These are phyloP conservation scores for Xylariaceae sp. DNA, from an alignment of 2,329 filamentous ascomycete genomes.

Conservation along the genomic window DNA sequence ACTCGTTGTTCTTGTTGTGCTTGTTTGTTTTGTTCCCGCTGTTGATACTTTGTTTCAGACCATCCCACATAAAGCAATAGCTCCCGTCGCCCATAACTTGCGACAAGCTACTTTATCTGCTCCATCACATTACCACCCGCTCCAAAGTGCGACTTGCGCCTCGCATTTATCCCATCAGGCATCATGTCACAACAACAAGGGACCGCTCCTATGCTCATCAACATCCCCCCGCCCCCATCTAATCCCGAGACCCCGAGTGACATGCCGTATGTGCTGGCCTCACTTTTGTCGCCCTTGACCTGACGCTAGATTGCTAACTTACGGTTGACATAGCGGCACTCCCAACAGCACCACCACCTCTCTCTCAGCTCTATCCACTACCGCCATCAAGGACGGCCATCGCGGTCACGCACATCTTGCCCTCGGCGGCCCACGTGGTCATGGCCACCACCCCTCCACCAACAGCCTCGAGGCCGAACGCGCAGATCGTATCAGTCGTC, in stretches of 20 bases:
- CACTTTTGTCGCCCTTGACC: constrained; percentile 8
- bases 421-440: constrained; percentile 51
- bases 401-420: constrained; percentile 69
- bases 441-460: constrained; percentile 59
- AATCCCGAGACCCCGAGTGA: constrained; percentile 85
- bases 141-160: too few relatives aligned
- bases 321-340: constrained; percentile 63
- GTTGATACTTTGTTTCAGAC: too few relatives aligned
- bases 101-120: too few relatives aligned
- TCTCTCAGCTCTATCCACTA: constrained; percentile 86
- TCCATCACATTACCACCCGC: too few relatives aligned
- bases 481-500: constrained; percentile 89
- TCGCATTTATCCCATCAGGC: constrained; percentile 1
- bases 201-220: constrained; percentile 69
- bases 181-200: constrained; percentile 35
- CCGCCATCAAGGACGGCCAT: constrained; percentile 94
- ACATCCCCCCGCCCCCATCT: constrained; percentile 77
- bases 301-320: too few relatives aligned
- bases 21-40: too few relatives aligned
- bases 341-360: constrained; percentile 91
- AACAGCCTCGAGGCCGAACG: constrained; percentile 86
- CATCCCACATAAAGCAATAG: too few relatives aligned
- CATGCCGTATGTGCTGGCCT: constrained; percentile 66
- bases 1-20: too few relatives aligned
- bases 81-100: too few relatives aligned